These are phyloP conservation scores for Chimonanthus praecox DNA, from an alignment of 164 flowering plant genomes.

Conservation along the genomic window DNA sequence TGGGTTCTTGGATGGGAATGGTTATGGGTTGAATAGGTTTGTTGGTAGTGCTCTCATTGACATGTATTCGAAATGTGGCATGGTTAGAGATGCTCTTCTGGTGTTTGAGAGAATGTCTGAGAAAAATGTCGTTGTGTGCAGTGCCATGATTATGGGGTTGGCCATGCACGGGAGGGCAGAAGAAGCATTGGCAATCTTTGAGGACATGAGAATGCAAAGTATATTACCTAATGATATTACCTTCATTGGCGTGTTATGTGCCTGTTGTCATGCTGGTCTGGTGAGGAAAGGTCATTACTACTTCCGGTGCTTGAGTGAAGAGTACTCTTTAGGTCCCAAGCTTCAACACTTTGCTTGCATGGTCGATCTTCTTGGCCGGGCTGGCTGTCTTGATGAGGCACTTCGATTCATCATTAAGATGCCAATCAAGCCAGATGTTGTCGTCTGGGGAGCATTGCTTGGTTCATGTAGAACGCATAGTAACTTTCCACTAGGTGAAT, in stretches of 20 bases:
- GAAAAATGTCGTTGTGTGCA: slow-evolving; percentile 19
- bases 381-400: slow-evolving; percentile 20
- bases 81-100: slow-evolving; percentile 16
- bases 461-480: slow-evolving; percentile 19
- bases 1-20: slow-evolving; percentile 15
- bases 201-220: slow-evolving; percentile 18
- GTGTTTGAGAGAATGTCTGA: slow-evolving; percentile 18
- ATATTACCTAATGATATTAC: slow-evolving; percentile 23
- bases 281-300: slow-evolving; percentile 18
- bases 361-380: slow-evolving; percentile 27
- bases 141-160: slow-evolving; percentile 23
- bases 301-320: slow-evolving; percentile 12
- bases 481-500: slow-evolving; percentile 29
- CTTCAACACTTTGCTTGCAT: slow-evolving; percentile 28
- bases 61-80: slow-evolving; percentile 27
- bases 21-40: slow-evolving; percentile 15
- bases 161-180: slow-evolving; percentile 22
- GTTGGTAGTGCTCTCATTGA: slow-evolving; percentile 25
- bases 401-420: slow-evolving; percentile 1
- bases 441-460: slow-evolving; percentile 22
- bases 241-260: slow-evolving; percentile 25
- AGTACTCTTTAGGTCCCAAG: slow-evolving; percentile 21
- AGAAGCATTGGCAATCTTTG: slow-evolving; percentile 22
- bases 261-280: slow-evolving; percentile 26
- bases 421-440: slow-evolving; percentile 7